Base-by-base conservation (phyloP, 805 yeast species). In the Schwanniomyces occidentalis region DNA sequence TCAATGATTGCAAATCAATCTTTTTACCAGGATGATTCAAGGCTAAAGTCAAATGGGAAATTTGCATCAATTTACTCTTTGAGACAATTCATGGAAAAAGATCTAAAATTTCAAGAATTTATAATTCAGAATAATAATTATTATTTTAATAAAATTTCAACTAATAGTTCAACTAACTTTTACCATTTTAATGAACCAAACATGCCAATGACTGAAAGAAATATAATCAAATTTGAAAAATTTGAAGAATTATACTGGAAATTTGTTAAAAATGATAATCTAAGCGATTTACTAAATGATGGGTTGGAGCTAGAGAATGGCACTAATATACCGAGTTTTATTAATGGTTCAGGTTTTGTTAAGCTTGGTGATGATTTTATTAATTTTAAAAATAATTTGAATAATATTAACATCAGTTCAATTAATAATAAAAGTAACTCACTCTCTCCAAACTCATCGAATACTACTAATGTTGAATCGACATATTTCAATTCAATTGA, bases 51-150 rank as follows among this genome's bases (percentile, higher is more conserved):
- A 9, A 42, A 45, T 12, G 45, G 45, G 5, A 71, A 68, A 37
- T 58, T 61, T 28, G 71, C 82, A 0, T 71, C 83, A 0, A 46
- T 73, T 5, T 78, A 76, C 57, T 75, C 73, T 19, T 56, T 82
- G 40, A 63, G 73, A 22, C 82, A 80, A 46, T 80, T 75, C 48
- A 71, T 72, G 54, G 83, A 78, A 32, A 77, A 76, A 40, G 78
- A 80, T 37, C 51, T 64, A 38, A 62, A 61, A 49, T 63, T 72
- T 56, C 61, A 61, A 52, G 60, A 62, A 38, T 52, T 45, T 26
- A 39, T 60, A 4, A 40, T 61, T 3, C 50, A 45, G 26, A 34
- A 37, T 15, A 42, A 48, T 31, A 27, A 29, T 9, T 16, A 30
- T 18, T 19, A 27, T 15, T 50, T 50, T 24, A 42, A 38, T 26